phyloP scores from a whole-genome alignment of 2,329 filamentous ascomycete genomes.

The Penicillium sp. region DNA sequence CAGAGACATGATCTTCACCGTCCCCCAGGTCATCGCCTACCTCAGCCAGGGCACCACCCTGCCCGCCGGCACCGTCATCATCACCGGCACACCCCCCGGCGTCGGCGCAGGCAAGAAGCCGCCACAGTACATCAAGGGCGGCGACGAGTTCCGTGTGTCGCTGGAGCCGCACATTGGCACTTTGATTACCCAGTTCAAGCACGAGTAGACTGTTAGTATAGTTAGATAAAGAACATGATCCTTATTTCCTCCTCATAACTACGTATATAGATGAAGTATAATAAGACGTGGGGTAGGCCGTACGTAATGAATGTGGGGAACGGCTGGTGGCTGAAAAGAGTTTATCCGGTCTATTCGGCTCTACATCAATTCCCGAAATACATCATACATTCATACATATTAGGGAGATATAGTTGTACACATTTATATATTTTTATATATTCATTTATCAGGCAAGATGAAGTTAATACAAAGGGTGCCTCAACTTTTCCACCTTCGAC shows the following conservation, averaged over 20 bases:
- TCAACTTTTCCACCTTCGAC: not conserved
- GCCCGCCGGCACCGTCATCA: constrained; percentile 39
- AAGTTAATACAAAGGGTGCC: too few species aligned
- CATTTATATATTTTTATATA: too few species aligned
- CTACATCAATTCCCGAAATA: too few species aligned
- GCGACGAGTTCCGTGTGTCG: constrained; percentile 49
- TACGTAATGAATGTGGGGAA: not conserved
- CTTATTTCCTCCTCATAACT: not conserved
- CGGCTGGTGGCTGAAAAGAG: not conserved
- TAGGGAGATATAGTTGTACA: too few species aligned
- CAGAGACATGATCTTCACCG: constrained; percentile 54
- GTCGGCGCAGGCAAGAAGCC: constrained; percentile 38
- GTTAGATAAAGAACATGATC: not conserved
- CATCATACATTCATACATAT: too few species aligned
- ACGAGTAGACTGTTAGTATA: constrained; percentile 14
- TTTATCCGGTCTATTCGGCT: not conserved
- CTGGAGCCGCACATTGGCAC: constrained; percentile 49
- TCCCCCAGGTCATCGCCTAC: constrained; percentile 43
- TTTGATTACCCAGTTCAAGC: constrained; percentile 42
- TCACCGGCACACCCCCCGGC: constrained; percentile 43
- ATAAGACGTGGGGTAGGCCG: not conserved
- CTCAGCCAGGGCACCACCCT: constrained; percentile 41
- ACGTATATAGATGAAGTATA: not conserved
- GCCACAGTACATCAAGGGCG: constrained; percentile 42
- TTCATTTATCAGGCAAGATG: too few species aligned